Conservation (phyloP, 495 filamentous ascomycete species). For the Chaetomium fimeti region DNA sequence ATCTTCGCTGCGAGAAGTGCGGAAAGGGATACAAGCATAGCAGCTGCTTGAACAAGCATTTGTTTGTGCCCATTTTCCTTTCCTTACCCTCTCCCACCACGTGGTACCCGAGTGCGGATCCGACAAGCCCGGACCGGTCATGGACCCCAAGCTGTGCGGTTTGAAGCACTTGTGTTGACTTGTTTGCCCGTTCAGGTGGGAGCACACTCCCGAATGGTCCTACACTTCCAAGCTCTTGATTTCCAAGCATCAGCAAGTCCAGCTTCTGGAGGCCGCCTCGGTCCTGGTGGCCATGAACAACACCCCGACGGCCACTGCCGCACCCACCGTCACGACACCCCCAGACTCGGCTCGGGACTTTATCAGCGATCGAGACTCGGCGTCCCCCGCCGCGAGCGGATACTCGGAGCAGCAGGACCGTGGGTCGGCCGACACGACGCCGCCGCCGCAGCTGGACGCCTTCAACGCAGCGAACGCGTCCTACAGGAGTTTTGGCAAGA, state of each 20-base stretch:
- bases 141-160: conserved; percentile 24
- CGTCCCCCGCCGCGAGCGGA: conserved; percentile 72
- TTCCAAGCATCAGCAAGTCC: conserved; percentile 99
- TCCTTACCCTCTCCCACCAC: conserved; percentile 45
- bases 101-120: conserved; percentile 34
- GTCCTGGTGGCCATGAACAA: conserved; percentile 92
- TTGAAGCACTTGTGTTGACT: conserved; percentile 42
- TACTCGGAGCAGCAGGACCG: conserved; percentile 71
- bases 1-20: conserved; percentile 95
- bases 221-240: conserved; percentile 97
- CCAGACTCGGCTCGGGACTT: conserved; percentile 62
- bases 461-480: conserved; percentile 38
- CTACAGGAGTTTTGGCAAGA: conserved; percentile 55
- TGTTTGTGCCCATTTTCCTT: conserved; percentile 79
- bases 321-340: conserved; percentile 38
- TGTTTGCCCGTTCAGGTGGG: conserved; percentile 75
- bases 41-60: conserved; percentile 99
- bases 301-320: conserved; percentile 37
- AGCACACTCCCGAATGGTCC: conserved; percentile 98
- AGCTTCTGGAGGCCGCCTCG: conserved; percentile 92
- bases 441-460: conserved; percentile 61
- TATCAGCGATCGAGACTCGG: conserved; percentile 75
- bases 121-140: conserved; percentile 22
- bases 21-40: conserved; percentile 99
- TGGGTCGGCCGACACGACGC: conserved; percentile 69